Evolutionary conservation across 1,139 yeast genomes (phyloP).

Genomic region (Scheffersomyces cryptocercus): DNA sequence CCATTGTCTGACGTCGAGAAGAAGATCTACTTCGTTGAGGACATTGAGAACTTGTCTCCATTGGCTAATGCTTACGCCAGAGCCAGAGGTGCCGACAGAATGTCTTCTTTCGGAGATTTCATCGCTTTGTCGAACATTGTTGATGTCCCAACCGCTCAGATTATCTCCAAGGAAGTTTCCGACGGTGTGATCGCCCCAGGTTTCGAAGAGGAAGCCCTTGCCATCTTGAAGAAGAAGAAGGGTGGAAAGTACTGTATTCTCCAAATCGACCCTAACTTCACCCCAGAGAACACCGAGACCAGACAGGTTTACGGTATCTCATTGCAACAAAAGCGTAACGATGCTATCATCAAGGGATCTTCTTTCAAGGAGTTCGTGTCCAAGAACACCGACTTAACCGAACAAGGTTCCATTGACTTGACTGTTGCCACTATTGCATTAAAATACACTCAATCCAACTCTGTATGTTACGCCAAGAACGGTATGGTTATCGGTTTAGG

Average conservation of each 20-base stretch:
- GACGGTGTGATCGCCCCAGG: constrained; percentile 99
- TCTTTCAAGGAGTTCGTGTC: constrained; percentile 93
- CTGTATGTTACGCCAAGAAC: constrained; percentile 96
- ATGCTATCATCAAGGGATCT: constrained; percentile 84
- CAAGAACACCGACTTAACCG: constrained; percentile 79
- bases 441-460: constrained; percentile 96
- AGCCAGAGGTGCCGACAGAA: constrained; percentile 99
- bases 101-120: constrained; percentile 98
- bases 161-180: constrained; percentile 94
- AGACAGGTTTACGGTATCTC: constrained; percentile 97
- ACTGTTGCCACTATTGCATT: constrained; percentile 96
- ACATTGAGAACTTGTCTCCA: constrained; percentile 92
- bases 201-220: constrained; percentile 88
- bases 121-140: constrained; percentile 96
- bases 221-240: constrained; percentile 85
- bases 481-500: constrained; percentile 99
- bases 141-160: constrained; percentile 94
- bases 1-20: constrained; percentile 90
- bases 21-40: constrained; percentile 92
- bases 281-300: constrained; percentile 78
- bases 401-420: constrained; percentile 89
- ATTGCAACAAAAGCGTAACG: constrained; percentile 95
- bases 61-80: constrained; percentile 98
- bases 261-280: constrained; percentile 93
- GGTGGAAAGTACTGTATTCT: constrained; percentile 95